These are phyloP conservation scores for Onygena corvina DNA, from an alignment of 2,329 filamentous ascomycete species.

Conservation along the genomic window DNA sequence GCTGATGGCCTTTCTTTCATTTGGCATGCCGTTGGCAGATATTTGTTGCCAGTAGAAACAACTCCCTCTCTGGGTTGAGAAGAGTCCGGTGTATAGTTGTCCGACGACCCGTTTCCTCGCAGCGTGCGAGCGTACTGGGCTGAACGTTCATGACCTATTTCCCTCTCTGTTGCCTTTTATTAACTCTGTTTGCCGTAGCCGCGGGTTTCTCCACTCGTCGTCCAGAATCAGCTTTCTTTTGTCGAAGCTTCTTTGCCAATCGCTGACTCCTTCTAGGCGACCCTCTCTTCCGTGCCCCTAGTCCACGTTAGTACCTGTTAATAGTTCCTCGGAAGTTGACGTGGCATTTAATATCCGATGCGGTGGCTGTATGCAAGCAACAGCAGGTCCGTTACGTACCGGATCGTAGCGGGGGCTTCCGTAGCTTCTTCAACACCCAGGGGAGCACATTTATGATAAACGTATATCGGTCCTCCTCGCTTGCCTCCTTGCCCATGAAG, in stretches of 20 bases:
- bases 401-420: neutral
- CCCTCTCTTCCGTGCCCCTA: neutral
- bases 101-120: neutral
- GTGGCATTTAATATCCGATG: neutral
- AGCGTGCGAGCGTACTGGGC: neutral
- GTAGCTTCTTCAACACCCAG: conserved; percentile 1
- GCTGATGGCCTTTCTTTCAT: neutral
- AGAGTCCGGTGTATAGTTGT: neutral
- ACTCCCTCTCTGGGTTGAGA: too few relatives aligned
- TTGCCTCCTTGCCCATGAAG: conserved; percentile 5
- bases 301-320: neutral
- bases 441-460: conserved; percentile 6
- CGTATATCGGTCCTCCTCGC: conserved; percentile 1
- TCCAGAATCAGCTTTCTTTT: neutral
- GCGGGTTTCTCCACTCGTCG: neutral
- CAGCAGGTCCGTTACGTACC: neutral
- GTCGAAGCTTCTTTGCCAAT: neutral
- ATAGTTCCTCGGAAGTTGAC: neutral
- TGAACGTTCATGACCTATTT: neutral
- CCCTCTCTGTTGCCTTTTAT: conserved; percentile 1
- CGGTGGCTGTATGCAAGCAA: neutral
- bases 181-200: neutral
- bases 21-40: conserved; percentile 1
- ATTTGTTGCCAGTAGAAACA: neutral
- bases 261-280: conserved; percentile 1